These are phyloP conservation scores for Xylariaceae sp. DNA, from an alignment of 2,329 filamentous ascomycete species.

Conservation along the genomic window DNA sequence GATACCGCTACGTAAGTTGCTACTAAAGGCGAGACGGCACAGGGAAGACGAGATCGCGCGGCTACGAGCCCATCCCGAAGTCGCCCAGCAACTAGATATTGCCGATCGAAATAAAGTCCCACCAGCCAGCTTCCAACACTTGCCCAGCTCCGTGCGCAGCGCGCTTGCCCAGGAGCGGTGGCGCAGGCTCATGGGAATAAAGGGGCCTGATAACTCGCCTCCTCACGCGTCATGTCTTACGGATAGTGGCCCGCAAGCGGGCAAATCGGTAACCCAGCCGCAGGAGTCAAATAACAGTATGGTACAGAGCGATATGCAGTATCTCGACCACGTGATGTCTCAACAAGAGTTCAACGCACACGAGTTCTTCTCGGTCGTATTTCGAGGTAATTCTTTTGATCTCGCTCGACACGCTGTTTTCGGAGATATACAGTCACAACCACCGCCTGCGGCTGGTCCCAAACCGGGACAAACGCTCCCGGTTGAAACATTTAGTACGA, in stretches of 20 bases:
- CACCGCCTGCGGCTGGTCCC: slow-evolving; percentile 10
- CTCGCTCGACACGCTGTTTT: slow-evolving; percentile 13
- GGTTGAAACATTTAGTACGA: slow-evolving; percentile 20
- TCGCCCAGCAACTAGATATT: slow-evolving; percentile 52
- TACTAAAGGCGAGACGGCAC: slow-evolving; percentile 54
- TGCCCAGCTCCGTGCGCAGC: slow-evolving; percentile 50
- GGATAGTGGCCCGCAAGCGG: not conserved
- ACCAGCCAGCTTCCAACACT: slow-evolving; percentile 50
- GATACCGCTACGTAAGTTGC: slow-evolving; percentile 57
- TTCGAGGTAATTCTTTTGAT: slow-evolving; percentile 16
- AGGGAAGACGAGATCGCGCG: slow-evolving; percentile 54
- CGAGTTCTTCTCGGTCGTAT: slow-evolving; percentile 38
- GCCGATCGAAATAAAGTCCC: slow-evolving; percentile 49
- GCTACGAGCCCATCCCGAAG: slow-evolving; percentile 51
- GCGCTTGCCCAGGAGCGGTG: slow-evolving; percentile 55
- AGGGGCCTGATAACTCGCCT: slow-evolving; percentile 27
- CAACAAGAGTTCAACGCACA: slow-evolving; percentile 41
- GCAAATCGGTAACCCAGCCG: not conserved
- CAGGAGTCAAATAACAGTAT: not conserved
- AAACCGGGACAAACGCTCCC: slow-evolving; percentile 16
- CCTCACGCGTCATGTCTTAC: slow-evolving; percentile 27
- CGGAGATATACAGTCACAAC: slow-evolving; percentile 17
- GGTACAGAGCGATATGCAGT: slow-evolving; percentile 27
- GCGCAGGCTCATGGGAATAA: slow-evolving; percentile 50
- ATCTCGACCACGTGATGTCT: slow-evolving; percentile 43